Evolutionary conservation across 192 early-diverging fungal genomes (phyloP).

Genomic region (Thamnidium elegans): DNA sequence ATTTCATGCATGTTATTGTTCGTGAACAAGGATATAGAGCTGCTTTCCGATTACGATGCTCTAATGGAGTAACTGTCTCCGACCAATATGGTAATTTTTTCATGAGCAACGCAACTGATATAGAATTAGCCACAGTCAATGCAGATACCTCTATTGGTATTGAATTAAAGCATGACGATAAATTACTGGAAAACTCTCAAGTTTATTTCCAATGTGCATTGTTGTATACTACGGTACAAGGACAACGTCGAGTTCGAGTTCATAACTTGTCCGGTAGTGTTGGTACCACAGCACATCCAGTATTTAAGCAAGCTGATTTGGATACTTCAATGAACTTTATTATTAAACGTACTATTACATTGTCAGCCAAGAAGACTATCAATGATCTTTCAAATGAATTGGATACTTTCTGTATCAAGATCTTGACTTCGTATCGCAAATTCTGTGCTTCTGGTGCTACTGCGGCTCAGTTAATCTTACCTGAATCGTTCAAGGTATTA

Average conservation of each 20-base stretch:
- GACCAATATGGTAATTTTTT: slow-evolving; percentile 94
- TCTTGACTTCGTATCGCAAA: slow-evolving; percentile 87
- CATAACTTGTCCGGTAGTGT: slow-evolving; percentile 81
- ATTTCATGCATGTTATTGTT: slow-evolving; percentile 54
- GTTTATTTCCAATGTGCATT: slow-evolving; percentile 90
- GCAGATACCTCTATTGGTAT: slow-evolving; percentile 82
- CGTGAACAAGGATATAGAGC: slow-evolving; percentile 87
- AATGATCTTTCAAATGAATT: slow-evolving; percentile 77
- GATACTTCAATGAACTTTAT: slow-evolving; percentile 89
- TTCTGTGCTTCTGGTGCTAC: slow-evolving; percentile 85
- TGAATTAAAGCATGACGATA: slow-evolving; percentile 81
- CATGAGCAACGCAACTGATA: slow-evolving; percentile 88
- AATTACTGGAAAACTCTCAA: slow-evolving; percentile 80
- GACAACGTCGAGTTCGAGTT: slow-evolving; percentile 88
- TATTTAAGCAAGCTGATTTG: slow-evolving; percentile 90
- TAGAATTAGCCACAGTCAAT: slow-evolving; percentile 89
- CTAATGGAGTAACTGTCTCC: slow-evolving; percentile 74
- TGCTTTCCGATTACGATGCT: slow-evolving; percentile 84
- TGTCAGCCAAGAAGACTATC: slow-evolving; percentile 68
- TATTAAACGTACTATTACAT: slow-evolving; percentile 73
- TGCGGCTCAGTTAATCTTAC: slow-evolving; percentile 93
- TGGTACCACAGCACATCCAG: slow-evolving; percentile 69
- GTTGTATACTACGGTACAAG: slow-evolving; percentile 88
- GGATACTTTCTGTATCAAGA: slow-evolving; percentile 83
- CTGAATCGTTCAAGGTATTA: slow-evolving; percentile 92